Base-by-base conservation (phyloP, 257 asterid genomes). In the Solanum pimpinellifolium region DNA sequence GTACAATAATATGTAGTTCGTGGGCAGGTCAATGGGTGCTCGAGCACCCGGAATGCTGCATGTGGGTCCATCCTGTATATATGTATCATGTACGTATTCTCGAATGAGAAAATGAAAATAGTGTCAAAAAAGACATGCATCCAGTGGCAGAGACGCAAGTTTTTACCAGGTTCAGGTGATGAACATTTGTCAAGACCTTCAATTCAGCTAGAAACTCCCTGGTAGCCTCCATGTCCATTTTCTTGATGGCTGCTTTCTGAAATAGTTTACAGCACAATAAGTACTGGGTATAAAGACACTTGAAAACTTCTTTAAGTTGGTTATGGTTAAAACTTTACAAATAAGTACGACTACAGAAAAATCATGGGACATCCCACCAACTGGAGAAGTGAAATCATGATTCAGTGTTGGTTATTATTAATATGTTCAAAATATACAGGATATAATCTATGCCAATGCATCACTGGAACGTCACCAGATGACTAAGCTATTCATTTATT, bases 181-280 rank as follows among this genome's bases (percentile, higher is more conserved):
- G 99, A 89, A 96, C 99, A 88, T 90, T 93, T 3, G 98, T 96
- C 93, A 96, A 92, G 90, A 96, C 98, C 87, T 94, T 94, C 91
- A 96, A 92, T 92, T 96, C 99, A 73, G 99, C 98, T 70, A 94
- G 98, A 90, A 96, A 96, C 89, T 95, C 98, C 86, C 92, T 93
- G 87, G 94, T 86, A 73, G 99, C 99, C 89, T 94, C 94, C 99
- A 96, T 96, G 89, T 95, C 98, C 99, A 96, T 96, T 94, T 95
- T 96, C 96, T 96, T 96, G 68, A 96, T 94, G 41, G 99, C 99
- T 23, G 98, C 98, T 96, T 93, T 96, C 99, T 96, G 98, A 93
- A 92, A 68, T 83, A 56, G 65, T 44, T 65, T 11, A 39, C 47
- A 69, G 81, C 82, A 69, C 39, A 27, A 69, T 44, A 66, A 68